phyloP scores from a whole-genome alignment of 108 stramenopile genomes.

The Skeletonema potamos region DNA sequence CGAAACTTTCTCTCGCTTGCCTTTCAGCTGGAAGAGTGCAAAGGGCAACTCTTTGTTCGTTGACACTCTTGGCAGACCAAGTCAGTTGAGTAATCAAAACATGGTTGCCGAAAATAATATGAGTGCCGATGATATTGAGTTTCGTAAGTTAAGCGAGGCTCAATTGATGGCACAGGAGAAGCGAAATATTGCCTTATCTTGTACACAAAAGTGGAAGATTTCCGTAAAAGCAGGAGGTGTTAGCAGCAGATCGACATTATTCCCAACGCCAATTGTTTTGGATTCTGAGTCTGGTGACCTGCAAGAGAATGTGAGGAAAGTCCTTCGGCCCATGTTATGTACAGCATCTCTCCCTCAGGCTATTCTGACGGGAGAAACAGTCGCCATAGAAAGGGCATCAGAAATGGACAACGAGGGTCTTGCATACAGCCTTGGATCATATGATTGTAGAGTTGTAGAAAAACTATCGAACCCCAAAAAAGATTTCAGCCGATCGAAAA shows the following conservation, averaged over 20 bases:
- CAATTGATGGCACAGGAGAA: slow-evolving; percentile 5
- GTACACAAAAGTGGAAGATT: slow-evolving; percentile 35
- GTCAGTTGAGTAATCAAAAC: neutral
- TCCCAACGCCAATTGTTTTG: slow-evolving; percentile 17
- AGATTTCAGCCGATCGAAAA: slow-evolving; percentile 24
- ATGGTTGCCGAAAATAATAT: neutral
- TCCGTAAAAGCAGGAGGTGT: slow-evolving; percentile 45
- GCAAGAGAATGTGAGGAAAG: slow-evolving; percentile 25
- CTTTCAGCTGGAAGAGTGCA: slow-evolving; percentile 25
- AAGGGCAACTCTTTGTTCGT: neutral
- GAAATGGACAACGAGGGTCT: slow-evolving; percentile 42
- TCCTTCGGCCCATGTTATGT: slow-evolving; percentile 39
- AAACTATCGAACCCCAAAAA: slow-evolving; percentile 19
- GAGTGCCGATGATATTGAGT: neutral
- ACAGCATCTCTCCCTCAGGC: slow-evolving; percentile 25
- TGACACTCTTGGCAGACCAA: neutral
- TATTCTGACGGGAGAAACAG: slow-evolving; percentile 34
- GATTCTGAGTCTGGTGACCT: neutral
- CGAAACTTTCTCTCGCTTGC: slow-evolving; percentile 31
- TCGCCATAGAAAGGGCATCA: slow-evolving; percentile 30
- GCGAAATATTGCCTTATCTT: slow-evolving; percentile 28
- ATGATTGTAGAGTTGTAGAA: slow-evolving; percentile 59
- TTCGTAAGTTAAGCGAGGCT: slow-evolving; percentile 14
- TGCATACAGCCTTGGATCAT: slow-evolving; percentile 57
- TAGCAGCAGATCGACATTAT: slow-evolving; percentile 45